Evolutionary conservation across 2,329 filamentous ascomycete genomes (phyloP).

Genomic region (Ophiognomonia clavigignenti-juglandacearum): DNA sequence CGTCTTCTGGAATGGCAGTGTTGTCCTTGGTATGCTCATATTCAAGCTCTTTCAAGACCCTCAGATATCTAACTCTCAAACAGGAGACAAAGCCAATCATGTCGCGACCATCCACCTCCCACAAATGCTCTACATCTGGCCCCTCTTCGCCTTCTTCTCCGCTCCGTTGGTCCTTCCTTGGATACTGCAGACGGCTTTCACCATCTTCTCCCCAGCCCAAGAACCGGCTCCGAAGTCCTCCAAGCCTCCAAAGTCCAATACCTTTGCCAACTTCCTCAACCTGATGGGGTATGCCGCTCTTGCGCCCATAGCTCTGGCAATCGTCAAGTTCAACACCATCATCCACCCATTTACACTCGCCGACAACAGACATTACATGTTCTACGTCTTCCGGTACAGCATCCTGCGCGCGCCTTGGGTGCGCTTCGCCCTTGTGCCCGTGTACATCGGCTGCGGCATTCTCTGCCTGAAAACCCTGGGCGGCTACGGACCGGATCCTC

Average conservation of each 20-base stretch:
- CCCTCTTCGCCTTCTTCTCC: constrained; percentile 86
- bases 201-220: neutral
- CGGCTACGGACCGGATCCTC: constrained; percentile 26
- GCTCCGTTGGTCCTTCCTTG: constrained; percentile 65
- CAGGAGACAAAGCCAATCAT: constrained; percentile 92
- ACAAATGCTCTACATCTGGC: constrained; percentile 95
- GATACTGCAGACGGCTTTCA: constrained; percentile 32
- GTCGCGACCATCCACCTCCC: constrained; percentile 81
- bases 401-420: constrained; percentile 61
- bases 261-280: constrained; percentile 29
- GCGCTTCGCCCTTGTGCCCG: constrained; percentile 61
- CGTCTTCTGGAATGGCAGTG: constrained; percentile 81
- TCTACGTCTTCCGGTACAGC: constrained; percentile 87
- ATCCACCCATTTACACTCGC: constrained; percentile 94
- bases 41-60: constrained; percentile 2
- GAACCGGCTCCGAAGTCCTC: neutral
- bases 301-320: constrained; percentile 14
- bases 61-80: constrained; percentile 24
- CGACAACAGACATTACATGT: constrained; percentile 95
- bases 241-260: neutral
- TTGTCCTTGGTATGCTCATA: constrained; percentile 70
- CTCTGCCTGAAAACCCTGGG: constrained; percentile 61
- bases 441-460: constrained; percentile 70
- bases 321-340: constrained; percentile 81
- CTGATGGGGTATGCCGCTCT: constrained; percentile 20